Evolutionary conservation across 2,329 filamentous ascomycete genomes (phyloP), one percentile per base, ranked within the genome.

Genomic region (Xylaria sp.): DNA sequence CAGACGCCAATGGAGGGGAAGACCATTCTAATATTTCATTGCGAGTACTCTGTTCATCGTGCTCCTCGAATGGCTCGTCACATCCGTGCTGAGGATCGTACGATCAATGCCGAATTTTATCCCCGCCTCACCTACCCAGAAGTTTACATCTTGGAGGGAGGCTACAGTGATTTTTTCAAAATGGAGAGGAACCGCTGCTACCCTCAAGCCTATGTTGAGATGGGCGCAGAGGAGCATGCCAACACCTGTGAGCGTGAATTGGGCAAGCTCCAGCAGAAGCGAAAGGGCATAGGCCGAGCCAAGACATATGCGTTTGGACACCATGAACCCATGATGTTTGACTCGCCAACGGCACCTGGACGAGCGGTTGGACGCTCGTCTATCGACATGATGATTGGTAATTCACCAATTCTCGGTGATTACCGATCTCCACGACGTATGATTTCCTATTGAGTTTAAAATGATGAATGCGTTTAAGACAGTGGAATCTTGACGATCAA

Each of bases 21-120:
- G 73, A 96, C 94, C 0, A 85, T 97, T 11, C 82, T 99, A 70
- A 90, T 99, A 73, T 93, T 99, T 76, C 96, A 99, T 83, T 99
- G 96, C 87, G 96, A 99, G 82, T 99, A 98, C 82, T 98, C 96
- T 40, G 95, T 93, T 46, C 95, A 98, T 80, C 93, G 96, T 71
- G 96, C 96, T 54, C 96, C 96, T 56, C 90, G 97, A 71, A 98
- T 98, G 92, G 96, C 96, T 59, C 94, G 96, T 76, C 93, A 94
- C 80, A 89, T 99, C 70, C 94, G 96, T 73, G 91, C 93, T 69
- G 90, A 93, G 78, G 96, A 99, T 81, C 93, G 96, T 68, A 89
- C 90, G 44, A 86, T 90, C 77, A 99, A 99, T 80, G 89, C 90
- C 63, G 93, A 96, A 79, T 87, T 88, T 73, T 99, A 98, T 78